A percentile compares a stretch with the other conserved stretches of the same genome.
Conservation (phyloP, 2,329 filamentous ascomycete species). For the Magnaporthales sp. region DNA sequence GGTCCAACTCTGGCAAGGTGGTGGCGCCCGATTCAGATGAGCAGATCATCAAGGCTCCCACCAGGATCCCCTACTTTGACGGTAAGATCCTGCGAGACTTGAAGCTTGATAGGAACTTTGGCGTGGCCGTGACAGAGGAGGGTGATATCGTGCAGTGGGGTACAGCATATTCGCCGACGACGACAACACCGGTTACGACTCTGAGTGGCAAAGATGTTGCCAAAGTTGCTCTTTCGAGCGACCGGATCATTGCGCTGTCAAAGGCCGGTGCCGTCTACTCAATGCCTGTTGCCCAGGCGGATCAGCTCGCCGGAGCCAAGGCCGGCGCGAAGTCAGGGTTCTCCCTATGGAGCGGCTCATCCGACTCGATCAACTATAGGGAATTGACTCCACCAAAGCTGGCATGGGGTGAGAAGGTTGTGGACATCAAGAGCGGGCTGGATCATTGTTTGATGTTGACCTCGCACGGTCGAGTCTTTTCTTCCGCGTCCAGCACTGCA, state of each 20-base stretch:
- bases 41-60: conserved; percentile 67
- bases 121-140: conserved; percentile 77
- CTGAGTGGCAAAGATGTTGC: conserved; percentile 73
- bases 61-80: conserved; percentile 74
- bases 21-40: conserved; percentile 78
- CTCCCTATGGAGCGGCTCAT: conserved; percentile 55
- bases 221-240: conserved; percentile 68
- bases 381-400: conserved; percentile 57
- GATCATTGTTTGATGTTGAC: conserved; percentile 86
- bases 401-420: conserved; percentile 62
- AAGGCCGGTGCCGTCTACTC: conserved; percentile 72
- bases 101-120: conserved; percentile 75
- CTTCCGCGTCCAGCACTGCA: conserved; percentile 71
- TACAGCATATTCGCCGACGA: conserved; percentile 46
- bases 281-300: conserved; percentile 64
- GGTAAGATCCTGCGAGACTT: conserved; percentile 76
- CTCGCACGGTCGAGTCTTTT: conserved; percentile 76
- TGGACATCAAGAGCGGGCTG: conserved; percentile 65
- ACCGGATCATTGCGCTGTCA: conserved; percentile 74
- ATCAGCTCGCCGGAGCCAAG: conserved; percentile 59
- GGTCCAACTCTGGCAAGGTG: conserved; percentile 77
- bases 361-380: conserved; percentile 56
- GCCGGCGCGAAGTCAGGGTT: conserved; percentile 52
- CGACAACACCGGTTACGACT: conserved; percentile 58
- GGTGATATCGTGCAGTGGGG: conserved; percentile 94